These are phyloP conservation scores for Cornus kousa DNA, from an alignment of 148 eudicot genomes.

Conservation along the genomic window DNA sequence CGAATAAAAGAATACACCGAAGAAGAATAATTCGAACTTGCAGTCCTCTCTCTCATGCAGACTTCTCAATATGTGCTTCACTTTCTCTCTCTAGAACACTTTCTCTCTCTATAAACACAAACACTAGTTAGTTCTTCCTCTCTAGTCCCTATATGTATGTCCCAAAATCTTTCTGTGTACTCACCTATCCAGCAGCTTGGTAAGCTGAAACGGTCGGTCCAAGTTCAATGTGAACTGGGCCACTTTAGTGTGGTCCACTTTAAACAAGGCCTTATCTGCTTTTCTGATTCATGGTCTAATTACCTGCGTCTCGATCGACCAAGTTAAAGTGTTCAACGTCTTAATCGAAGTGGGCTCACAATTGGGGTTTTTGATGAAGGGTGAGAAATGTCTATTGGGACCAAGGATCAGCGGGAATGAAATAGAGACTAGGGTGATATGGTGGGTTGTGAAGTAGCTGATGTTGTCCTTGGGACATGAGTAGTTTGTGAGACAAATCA, in stretches of 20 bases:
- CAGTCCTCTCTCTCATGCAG: slow-evolving; percentile 29
- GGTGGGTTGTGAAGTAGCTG: slow-evolving; percentile 1
- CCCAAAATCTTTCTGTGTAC: not conserved
- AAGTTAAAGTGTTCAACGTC: not conserved
- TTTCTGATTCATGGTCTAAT: not conserved
- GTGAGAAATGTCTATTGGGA: not conserved
- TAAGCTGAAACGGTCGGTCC: not conserved
- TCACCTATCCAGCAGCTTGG: not conserved
- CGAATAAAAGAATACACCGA: slow-evolving; percentile 16
- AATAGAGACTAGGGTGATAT: not conserved
- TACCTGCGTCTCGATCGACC: not conserved
- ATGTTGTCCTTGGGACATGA: not conserved
- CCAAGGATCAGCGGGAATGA: not conserved
- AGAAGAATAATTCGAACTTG: slow-evolving; percentile 46
- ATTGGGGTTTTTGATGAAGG: too few species aligned
- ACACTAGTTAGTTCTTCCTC: not conserved
- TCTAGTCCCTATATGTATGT: not conserved
- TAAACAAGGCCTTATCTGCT: not conserved
- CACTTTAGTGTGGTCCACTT: not conserved
- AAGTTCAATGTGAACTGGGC: not conserved
- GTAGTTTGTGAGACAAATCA: too few species aligned
- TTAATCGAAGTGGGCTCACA: not conserved
- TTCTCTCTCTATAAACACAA: too few species aligned
- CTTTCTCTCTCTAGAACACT: slow-evolving; percentile 5
- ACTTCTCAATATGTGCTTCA: slow-evolving; percentile 10